Evolutionary conservation across 1,284 basidiomycete species (phyloP).

Genomic region (Laetiporus sulphureus): DNA sequence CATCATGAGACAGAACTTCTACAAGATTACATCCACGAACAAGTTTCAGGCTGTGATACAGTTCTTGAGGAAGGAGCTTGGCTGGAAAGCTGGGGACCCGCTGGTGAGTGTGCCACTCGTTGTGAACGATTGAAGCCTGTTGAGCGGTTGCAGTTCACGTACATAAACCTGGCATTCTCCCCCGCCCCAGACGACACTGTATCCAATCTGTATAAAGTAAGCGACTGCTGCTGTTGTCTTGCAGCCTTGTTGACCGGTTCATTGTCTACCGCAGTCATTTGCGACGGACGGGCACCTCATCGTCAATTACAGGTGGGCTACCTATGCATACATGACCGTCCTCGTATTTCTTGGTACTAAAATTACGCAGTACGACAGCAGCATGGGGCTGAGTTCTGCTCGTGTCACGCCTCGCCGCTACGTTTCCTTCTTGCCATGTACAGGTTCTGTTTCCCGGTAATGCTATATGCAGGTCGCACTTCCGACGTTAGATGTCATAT

Average conservation of each 20-base stretch:
- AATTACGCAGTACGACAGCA: slow-evolving; percentile 65
- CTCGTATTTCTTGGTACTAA: neutral
- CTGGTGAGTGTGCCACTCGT: slow-evolving; percentile 34
- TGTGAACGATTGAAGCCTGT: neutral
- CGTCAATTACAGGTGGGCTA: slow-evolving; percentile 85
- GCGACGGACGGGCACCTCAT: slow-evolving; percentile 91
- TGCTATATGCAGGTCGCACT: too few relatives aligned
- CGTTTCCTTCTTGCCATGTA: too few relatives aligned
- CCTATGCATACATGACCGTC: neutral
- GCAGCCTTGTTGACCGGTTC: neutral
- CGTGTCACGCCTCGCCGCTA: too few relatives aligned
- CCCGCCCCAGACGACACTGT: slow-evolving; percentile 92
- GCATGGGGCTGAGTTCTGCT: slow-evolving; percentile 53
- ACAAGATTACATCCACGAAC: slow-evolving; percentile 94
- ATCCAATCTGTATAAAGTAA: slow-evolving; percentile 83
- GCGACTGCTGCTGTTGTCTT: too few relatives aligned
- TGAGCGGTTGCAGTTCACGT: slow-evolving; percentile 72
- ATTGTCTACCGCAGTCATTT: slow-evolving; percentile 57
- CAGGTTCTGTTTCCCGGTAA: too few relatives aligned
- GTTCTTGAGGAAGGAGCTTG: slow-evolving; percentile 87
- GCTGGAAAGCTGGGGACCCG: slow-evolving; percentile 83
- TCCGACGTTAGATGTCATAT: too few relatives aligned
- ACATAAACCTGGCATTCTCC: slow-evolving; percentile 97
- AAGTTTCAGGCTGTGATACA: slow-evolving; percentile 94
- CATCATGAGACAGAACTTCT: slow-evolving; percentile 98